Conservation (phyloP, 1,284 basidiomycete genomes). For the Fistulinella staudtii region DNA sequence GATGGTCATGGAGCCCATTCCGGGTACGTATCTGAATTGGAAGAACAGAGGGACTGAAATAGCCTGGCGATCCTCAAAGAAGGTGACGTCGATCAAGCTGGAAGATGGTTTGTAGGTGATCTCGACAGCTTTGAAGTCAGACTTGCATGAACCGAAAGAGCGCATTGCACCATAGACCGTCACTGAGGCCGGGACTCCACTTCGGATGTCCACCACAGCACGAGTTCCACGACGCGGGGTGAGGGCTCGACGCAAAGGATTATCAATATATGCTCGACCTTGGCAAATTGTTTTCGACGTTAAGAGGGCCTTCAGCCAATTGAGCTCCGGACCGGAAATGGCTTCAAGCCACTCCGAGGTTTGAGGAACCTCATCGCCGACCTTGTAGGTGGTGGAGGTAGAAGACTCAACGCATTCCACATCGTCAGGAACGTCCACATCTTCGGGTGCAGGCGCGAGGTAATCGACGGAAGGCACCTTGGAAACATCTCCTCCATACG, state of each 20-base stretch:
- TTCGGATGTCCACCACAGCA: constrained; percentile 55
- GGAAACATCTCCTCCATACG: constrained; percentile 76
- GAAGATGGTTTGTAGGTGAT: constrained; percentile 58
- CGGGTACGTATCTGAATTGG: constrained; percentile 84
- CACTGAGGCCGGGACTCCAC: constrained; percentile 52
- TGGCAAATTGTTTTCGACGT: constrained; percentile 83
- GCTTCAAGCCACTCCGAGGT: constrained; percentile 77
- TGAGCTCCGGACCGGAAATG: constrained; percentile 76
- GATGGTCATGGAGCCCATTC: constrained; percentile 88
- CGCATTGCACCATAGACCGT: constrained; percentile 75
- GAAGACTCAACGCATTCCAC: constrained; percentile 48
- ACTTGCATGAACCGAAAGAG: constrained; percentile 72
- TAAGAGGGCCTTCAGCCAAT: constrained; percentile 87
- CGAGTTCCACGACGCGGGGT: constrained; percentile 79
- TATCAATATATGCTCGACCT: constrained; percentile 80
- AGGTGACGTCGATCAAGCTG: constrained; percentile 66
- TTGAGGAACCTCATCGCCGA: constrained; percentile 58
- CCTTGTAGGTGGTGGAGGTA: constrained; percentile 51
- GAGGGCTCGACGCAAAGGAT: constrained; percentile 87
- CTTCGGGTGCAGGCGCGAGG: constrained; percentile 58
- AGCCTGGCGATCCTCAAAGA: constrained; percentile 83
- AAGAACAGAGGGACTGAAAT: constrained; percentile 79
- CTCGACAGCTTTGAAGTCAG: constrained; percentile 82
- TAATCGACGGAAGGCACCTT: constrained; percentile 86
- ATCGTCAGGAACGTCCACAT: constrained; percentile 39